Conservation (phyloP, 352 stramenopile species). For the Phytopythium delawarense region DNA sequence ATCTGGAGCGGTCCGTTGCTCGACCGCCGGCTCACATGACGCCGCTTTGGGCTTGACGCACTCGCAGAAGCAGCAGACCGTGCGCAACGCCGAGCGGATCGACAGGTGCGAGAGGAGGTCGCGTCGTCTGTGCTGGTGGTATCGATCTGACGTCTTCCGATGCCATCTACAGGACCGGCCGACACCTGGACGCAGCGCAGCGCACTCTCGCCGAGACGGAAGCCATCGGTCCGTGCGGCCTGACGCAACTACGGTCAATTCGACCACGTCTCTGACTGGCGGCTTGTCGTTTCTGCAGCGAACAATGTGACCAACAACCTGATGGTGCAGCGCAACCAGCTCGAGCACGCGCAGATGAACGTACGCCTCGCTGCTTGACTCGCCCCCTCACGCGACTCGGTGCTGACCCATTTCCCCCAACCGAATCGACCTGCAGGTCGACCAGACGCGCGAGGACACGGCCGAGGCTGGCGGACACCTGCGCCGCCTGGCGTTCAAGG, state of each 20-base stretch:
- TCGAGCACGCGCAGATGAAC: constrained; percentile 57
- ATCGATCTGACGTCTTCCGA: background rate
- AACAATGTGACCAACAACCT: constrained; percentile 70
- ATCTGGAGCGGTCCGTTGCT: background rate
- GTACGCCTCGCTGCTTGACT: constrained; percentile 20
- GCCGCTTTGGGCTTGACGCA: background rate
- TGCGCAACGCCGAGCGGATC: constrained; percentile 32
- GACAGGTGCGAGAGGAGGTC: constrained; percentile 23
- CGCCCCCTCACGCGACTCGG: too few relatives aligned
- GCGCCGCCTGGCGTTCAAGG: constrained; percentile 51
- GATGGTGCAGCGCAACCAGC: constrained; percentile 58
- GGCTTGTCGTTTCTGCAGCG: constrained; percentile 19
- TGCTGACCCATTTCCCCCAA: background rate
- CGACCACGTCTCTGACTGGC: constrained; percentile 3
- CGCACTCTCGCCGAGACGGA: constrained; percentile 71
- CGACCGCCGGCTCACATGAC: background rate
- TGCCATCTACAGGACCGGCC: constrained; percentile 37
- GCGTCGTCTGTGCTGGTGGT: background rate
- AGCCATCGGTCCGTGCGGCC: constrained; percentile 41
- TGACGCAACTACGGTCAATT: background rate
- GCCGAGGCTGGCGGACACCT: constrained; percentile 54
- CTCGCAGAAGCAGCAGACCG: constrained; percentile 39
- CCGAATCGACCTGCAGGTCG: constrained; percentile 25
- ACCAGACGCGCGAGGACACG: constrained; percentile 61
- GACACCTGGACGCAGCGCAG: constrained; percentile 69